These are phyloP conservation scores for Phytophthora agathidicida DNA, from an alignment of 352 stramenopile species.

Conservation along the genomic window DNA sequence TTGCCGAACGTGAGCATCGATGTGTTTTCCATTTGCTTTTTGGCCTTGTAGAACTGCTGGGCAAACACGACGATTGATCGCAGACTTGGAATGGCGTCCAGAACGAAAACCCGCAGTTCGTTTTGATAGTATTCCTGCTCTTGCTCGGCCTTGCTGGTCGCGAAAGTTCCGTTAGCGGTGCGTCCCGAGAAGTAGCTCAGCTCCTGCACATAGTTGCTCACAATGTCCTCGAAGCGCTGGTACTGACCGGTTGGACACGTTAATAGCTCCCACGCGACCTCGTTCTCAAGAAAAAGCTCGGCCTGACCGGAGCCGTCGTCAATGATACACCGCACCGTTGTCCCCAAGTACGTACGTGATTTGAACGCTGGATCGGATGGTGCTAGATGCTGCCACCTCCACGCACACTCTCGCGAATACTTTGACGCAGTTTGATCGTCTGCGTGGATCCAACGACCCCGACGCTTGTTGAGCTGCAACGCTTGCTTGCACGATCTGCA, in stretches of 20 bases:
- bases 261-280: slow-evolving; percentile 77
- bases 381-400: slow-evolving; percentile 35
- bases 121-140: slow-evolving; percentile 72
- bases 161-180: slow-evolving; percentile 34
- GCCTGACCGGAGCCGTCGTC: slow-evolving; percentile 81
- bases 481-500: slow-evolving; percentile 61
- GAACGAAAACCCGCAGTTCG: slow-evolving; percentile 57
- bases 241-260: slow-evolving; percentile 47
- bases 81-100: slow-evolving; percentile 25
- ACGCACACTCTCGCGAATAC: slow-evolving; percentile 19
- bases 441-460: slow-evolving; percentile 49
- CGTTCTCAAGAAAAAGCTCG: slow-evolving; percentile 75
- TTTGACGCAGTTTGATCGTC: slow-evolving; percentile 1
- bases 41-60: slow-evolving; percentile 66
- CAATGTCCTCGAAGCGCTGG: slow-evolving; percentile 51
- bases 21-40: slow-evolving; percentile 28
- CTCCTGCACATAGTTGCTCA: slow-evolving; percentile 49
- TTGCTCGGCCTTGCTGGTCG: slow-evolving; percentile 25
- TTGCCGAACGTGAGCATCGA: slow-evolving; percentile 72
- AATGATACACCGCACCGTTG: slow-evolving; percentile 62
- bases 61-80: slow-evolving; percentile 55
- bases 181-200: slow-evolving; percentile 65
- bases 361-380: slow-evolving; percentile 41
- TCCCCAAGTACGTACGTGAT: slow-evolving; percentile 46
- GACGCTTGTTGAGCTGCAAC: slow-evolving; percentile 50